These are phyloP conservation scores for Zymoseptoria crescenta DNA, from an alignment of 2,329 filamentous ascomycete species.

Conservation along the genomic window DNA sequence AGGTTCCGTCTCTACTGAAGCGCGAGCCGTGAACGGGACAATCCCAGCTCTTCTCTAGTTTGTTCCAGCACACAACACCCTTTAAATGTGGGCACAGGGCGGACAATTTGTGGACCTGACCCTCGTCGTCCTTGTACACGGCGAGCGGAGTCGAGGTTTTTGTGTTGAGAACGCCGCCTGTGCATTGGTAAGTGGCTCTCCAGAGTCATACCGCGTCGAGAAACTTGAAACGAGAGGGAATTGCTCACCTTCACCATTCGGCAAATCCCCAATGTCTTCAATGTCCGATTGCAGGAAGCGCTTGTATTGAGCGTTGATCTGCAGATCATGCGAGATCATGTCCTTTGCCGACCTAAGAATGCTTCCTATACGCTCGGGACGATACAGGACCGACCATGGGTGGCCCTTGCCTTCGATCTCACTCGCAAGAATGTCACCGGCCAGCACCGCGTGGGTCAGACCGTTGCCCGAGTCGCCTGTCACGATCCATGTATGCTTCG, in stretches of 20 bases:
- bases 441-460: constrained; percentile 49
- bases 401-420: constrained; percentile 46
- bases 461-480: constrained; percentile 53
- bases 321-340: constrained; percentile 45
- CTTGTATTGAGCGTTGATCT: constrained; percentile 52
- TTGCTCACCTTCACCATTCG: constrained; percentile 32
- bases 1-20: constrained; percentile 37
- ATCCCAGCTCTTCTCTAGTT: constrained; percentile 47
- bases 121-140: constrained; percentile 50
- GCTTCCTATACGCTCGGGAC: constrained; percentile 41
- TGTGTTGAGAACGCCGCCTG: constrained; percentile 44
- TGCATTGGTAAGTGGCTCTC: too few relatives aligned
- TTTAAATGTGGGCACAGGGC: constrained; percentile 51
- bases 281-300: constrained; percentile 48
- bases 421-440: constrained; percentile 46
- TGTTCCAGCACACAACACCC: constrained; percentile 51
- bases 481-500: constrained; percentile 45
- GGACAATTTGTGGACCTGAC: constrained; percentile 44
- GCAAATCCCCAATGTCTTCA: constrained; percentile 49
- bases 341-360: constrained; percentile 39
- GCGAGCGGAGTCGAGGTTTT: constrained; percentile 42
- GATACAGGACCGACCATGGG: constrained; percentile 44
- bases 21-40: constrained; percentile 43
- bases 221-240: constrained; percentile 16
- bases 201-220: too few relatives aligned